Evolutionary conservation across 495 filamentous ascomycete genomes (phyloP).

Genomic region (Lepraria neglecta): DNA sequence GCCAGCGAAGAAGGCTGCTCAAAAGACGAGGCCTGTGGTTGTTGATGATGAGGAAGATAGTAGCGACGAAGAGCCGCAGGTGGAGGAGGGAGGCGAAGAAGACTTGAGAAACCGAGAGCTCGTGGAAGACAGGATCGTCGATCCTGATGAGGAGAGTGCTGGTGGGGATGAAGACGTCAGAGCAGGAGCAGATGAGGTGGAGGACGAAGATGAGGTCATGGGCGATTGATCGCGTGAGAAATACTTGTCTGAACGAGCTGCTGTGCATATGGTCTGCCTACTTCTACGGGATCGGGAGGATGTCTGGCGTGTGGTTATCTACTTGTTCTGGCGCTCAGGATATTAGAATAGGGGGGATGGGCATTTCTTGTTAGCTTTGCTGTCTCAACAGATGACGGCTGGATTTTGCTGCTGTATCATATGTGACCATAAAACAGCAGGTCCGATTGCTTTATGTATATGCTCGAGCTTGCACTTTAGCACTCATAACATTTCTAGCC

Average conservation of each 20-base stretch:
- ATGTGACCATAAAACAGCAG: no score
- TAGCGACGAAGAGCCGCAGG: conserved; percentile 41
- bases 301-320: background rate
- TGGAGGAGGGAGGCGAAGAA: conserved; percentile 53
- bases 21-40: conserved; percentile 42
- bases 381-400: no score
- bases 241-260: no score
- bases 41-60: conserved; percentile 43
- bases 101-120: conserved; percentile 56
- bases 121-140: conserved; percentile 47
- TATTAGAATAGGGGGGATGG: no score
- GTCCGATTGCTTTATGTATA: no score
- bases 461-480: no score
- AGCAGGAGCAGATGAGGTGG: conserved; percentile 23
- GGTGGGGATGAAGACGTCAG: conserved; percentile 31
- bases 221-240: conserved; percentile 48
- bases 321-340: no score
- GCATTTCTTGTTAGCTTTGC: background rate
- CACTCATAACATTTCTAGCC: no score
- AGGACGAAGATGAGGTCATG: conserved; percentile 62
- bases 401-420: no score
- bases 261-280: background rate
- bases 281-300: background rate
- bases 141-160: conserved; percentile 47
- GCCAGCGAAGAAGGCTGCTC: conserved; percentile 33